Evolutionary conservation across 2,329 filamentous ascomycete species (phyloP), one percentile per base, ranked within the genome.

Genomic region (Pezicula neosporulosa): DNA sequence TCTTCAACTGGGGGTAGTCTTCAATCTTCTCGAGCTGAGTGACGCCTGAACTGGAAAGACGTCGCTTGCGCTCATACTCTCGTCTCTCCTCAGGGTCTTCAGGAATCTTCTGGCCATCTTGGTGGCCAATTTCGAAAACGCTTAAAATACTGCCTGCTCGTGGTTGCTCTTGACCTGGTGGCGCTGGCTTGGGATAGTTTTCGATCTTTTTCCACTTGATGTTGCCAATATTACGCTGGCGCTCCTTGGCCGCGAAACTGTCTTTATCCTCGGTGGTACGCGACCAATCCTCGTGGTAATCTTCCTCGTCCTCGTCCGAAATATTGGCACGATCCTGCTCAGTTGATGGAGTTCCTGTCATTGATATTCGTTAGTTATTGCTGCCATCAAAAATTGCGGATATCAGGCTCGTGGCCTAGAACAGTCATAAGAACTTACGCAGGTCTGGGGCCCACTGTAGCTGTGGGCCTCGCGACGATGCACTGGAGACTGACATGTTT

Each of bases 141-240:
- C 42, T 44, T 12, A 44, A 12, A 3, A 44, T 44, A 16, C 42
- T 44, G 16, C 42, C 42, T 18, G 42, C 19, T 18, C 42, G 42
- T 9, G 10, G 18, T 27, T 15, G 24, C 9, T 5, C 13, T 18
- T 15, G 21, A 8, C 21, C 27, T 28, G 12, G 12, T 6, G 5
- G 1, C 19, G 27, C 8, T 21, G 42, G n/a, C n/a, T 39, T 39
- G 37, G 42, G 42, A n/a, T 44, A 44, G 21, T 44, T 44, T 13
- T 44, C 27, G n/a, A 44, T 44, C 42, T 44, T 44, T 12, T 30
- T 44, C 42, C 42, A 44, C n/a, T 44, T 44, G 10, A 44, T 6
- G 10, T 27, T 13, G n/a, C 42, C 42, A 28, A 44, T 44, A 21
- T 24, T 28, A 3, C n/a, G 19, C 1, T 27, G 42, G 4, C 24